Evolutionary conservation across 2,329 filamentous ascomycete genomes (phyloP), one percentile per base, ranked within the genome.

Genomic region (Dothideomycetidae sp.): DNA sequence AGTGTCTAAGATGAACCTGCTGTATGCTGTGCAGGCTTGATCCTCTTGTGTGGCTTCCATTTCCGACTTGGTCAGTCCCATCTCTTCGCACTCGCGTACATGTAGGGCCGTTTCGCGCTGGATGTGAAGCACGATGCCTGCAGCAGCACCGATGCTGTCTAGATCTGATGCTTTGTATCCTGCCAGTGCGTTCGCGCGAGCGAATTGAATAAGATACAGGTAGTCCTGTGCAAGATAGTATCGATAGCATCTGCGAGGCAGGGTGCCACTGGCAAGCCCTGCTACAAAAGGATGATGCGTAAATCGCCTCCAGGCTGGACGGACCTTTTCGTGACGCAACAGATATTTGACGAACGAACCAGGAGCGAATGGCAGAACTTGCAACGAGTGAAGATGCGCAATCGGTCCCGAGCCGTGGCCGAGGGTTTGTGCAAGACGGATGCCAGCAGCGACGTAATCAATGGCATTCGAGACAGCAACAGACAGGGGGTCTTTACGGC

Each of bases 171-270:
- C 72, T 58, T 94, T 96, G 61, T 92, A 94, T 0, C 79, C 76
- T 2, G 82, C 81, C 5, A 96, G 66, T 5, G 84, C 79, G 53
- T 85, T 88, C 31, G 85, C 85, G 47, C 88, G 70, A 2, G 85
- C 77, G 58, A 93, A 96, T 51, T 94, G 86, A 32, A 81, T 70
- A 30, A 94, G 62, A 52, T 90, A 96, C 3, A 93, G 66, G 51
- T 94, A 94, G 51, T 96, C 88, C 50, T 96, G 88, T 7, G 90
- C 70, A 39, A 96, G 73, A 54, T 94, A 96, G 28, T 79, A 71
- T 56, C 85, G 90, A 65, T 93, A 96, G 0, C 75, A 78, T 30
- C 80, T 72, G 1, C 79, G 48, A 0, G 81, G 78, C 13, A 96
- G 63, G 5, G 71, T 78, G 0, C 84, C 85, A 41, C 78, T 67